These are phyloP conservation scores for Dichotomopilus funicola DNA, from an alignment of 2,329 filamentous ascomycete species.

Conservation along the genomic window DNA sequence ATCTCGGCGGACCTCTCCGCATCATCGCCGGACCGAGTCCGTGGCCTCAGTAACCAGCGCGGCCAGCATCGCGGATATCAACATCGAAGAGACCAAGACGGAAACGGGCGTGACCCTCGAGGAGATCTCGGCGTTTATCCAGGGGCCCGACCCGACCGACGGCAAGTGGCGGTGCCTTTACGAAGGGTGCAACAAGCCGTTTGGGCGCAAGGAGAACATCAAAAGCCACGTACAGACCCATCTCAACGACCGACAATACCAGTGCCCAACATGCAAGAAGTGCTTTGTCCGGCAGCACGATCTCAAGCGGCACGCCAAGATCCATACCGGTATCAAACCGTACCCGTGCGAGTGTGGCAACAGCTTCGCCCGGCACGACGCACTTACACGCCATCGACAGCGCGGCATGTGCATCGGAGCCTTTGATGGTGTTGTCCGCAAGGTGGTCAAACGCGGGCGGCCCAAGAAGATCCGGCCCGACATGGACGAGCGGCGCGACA, in stretches of 20 bases:
- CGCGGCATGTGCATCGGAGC: slow-evolving; percentile 95
- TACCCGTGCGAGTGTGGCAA: slow-evolving; percentile 93
- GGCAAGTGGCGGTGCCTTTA: slow-evolving; percentile 75
- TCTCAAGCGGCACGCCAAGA: slow-evolving; percentile 94
- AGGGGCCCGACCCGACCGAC: slow-evolving; percentile 63
- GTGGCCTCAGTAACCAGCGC: slow-evolving; percentile 52
- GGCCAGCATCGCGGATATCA: slow-evolving; percentile 54
- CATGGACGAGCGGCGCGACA: slow-evolving; percentile 49
- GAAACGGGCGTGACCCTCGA: slow-evolving; percentile 83
- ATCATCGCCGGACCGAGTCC: slow-evolving; percentile 51
- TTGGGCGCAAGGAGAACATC: slow-evolving; percentile 98
- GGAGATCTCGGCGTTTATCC: slow-evolving; percentile 71
- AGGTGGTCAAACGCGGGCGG: slow-evolving; percentile 56
- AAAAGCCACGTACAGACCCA: slow-evolving; percentile 98
- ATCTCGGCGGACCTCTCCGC: slow-evolving; percentile 32
- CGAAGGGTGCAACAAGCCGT: slow-evolving; percentile 76
- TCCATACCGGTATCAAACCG: slow-evolving; percentile 91
- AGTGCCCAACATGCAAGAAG: slow-evolving; percentile 88
- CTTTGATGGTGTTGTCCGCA: slow-evolving; percentile 68
- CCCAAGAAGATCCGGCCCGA: slow-evolving; percentile 57
- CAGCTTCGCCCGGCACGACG: slow-evolving; percentile 91
- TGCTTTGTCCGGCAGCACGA: slow-evolving; percentile 97
- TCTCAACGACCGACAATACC: slow-evolving; percentile 90
- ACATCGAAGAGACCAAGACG: slow-evolving; percentile 58
- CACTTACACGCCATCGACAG: slow-evolving; percentile 87